A percentile compares a stretch with the other conserved stretches of the same genome.
These are phyloP conservation scores for Lipomyces sp. DNA, from an alignment of 805 yeast species.

Conservation along the genomic window DNA sequence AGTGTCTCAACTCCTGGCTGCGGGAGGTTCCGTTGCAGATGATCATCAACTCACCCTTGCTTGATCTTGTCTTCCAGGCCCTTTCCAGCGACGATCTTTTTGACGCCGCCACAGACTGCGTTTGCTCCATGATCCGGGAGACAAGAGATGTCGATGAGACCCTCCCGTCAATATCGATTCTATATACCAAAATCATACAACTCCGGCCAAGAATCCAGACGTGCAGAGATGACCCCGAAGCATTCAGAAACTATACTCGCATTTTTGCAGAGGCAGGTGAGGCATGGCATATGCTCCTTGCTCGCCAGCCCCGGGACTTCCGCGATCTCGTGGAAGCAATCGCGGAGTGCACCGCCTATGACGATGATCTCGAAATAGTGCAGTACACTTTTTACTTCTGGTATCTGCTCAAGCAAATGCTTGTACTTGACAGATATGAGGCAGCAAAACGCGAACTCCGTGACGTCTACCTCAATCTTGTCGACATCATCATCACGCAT, in stretches of 20 bases:
- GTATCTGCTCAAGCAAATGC: conserved; percentile 73
- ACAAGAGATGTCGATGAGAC: conserved; percentile 61
- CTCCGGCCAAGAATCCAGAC: conserved; percentile 51
- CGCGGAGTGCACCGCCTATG: conserved; percentile 65
- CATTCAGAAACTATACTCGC: conserved; percentile 66
- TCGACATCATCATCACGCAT: conserved; percentile 61
- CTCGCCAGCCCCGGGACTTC: conserved; percentile 66
- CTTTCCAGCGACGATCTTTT: conserved; percentile 60
- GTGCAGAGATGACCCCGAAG: conserved; percentile 53
- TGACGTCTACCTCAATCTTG: conserved; percentile 57
- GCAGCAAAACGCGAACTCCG: conserved; percentile 49
- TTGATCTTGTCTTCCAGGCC: conserved; percentile 65
- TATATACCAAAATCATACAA: conserved; percentile 65
- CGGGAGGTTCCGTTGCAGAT: conserved; percentile 74
- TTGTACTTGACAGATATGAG: conserved; percentile 57
- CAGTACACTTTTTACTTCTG: conserved; percentile 91
- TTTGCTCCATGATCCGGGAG: conserved; percentile 76
- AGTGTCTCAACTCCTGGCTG: conserved; percentile 87
- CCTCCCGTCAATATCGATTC: conserved; percentile 56
- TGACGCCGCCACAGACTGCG: conserved; percentile 81
- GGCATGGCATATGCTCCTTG: conserved; percentile 87
- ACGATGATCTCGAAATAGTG: conserved; percentile 82
- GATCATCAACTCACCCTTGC: conserved; percentile 62
- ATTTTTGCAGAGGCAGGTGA: conserved; percentile 90
- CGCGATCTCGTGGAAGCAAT: conserved; percentile 70